Conservation (phyloP, 768 basidiomycete species). For the Thelephora aurantiotincta region DNA sequence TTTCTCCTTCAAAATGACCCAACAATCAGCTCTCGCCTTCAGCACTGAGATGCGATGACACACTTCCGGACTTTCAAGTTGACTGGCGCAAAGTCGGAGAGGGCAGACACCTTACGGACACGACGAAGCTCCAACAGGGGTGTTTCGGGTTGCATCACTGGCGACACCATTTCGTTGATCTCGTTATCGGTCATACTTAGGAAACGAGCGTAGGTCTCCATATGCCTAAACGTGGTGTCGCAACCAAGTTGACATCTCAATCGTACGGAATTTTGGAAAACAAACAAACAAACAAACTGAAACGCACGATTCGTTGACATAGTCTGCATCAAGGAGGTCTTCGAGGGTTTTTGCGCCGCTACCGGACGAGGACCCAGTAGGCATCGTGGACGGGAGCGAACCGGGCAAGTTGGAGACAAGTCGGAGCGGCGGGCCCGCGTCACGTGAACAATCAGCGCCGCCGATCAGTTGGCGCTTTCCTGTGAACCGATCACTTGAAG, state of each 20-base stretch:
- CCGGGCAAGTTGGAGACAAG: too few relatives aligned
- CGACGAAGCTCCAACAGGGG: slow-evolving; percentile 24
- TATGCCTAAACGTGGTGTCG: slow-evolving; percentile 28
- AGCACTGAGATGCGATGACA: slow-evolving; percentile 5
- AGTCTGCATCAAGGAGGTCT: slow-evolving; percentile 30
- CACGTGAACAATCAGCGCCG: too few relatives aligned
- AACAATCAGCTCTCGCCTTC: not conserved
- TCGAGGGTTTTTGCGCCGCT: not conserved
- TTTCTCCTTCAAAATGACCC: slow-evolving; percentile 18
- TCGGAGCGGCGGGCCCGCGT: too few relatives aligned
- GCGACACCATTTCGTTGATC: slow-evolving; percentile 6
- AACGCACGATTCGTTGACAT: slow-evolving; percentile 54
- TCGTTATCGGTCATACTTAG: slow-evolving; percentile 19
- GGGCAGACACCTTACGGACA: slow-evolving; percentile 67
- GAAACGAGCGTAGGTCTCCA: slow-evolving; percentile 68
- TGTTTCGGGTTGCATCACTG: slow-evolving; percentile 10
- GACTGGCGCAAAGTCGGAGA: slow-evolving; percentile 84
- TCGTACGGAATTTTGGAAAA: slow-evolving; percentile 14
- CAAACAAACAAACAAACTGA: not conserved
- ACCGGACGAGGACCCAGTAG: too few relatives aligned
- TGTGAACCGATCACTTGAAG: too few relatives aligned
- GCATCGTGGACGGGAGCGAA: too few relatives aligned
- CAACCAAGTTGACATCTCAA: slow-evolving; percentile 9
- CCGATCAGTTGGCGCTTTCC: too few relatives aligned
- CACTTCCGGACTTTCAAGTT: slow-evolving; percentile 74